A percentile compares a stretch with the other conserved stretches of the same genome.
phyloP scores from a whole-genome alignment of 1,284 basidiomycete genomes.

The Trametes pubescens region DNA sequence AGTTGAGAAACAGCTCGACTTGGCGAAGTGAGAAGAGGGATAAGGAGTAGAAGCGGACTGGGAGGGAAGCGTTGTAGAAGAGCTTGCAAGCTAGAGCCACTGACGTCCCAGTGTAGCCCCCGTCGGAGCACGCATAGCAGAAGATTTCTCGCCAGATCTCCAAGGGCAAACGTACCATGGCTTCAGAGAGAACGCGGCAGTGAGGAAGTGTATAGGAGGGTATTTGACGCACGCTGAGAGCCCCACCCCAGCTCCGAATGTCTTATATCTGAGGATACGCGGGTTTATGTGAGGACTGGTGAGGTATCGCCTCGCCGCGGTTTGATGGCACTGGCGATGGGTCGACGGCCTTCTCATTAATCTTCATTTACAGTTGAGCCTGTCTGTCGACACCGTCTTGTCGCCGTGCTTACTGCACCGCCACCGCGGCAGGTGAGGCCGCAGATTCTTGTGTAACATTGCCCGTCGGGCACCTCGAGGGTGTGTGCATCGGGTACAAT shows the following conservation, averaged over 20 bases:
- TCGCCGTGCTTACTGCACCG: slow-evolving; percentile 24
- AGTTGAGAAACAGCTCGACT: slow-evolving; percentile 23
- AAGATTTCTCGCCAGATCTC: slow-evolving; percentile 32
- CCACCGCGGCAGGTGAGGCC: slow-evolving; percentile 12
- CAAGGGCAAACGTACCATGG: slow-evolving; percentile 16
- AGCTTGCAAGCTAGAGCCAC: slow-evolving; percentile 26
- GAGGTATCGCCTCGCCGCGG: slow-evolving; percentile 11
- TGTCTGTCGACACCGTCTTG: slow-evolving; percentile 1
- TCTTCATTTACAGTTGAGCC: slow-evolving; percentile 4
- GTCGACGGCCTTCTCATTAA: slow-evolving; percentile 2
- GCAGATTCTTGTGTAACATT: slow-evolving; percentile 9
- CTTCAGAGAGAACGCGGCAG: not conserved
- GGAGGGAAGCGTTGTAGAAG: slow-evolving; percentile 26
- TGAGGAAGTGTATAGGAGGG: not conserved
- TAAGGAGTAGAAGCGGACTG: slow-evolving; percentile 26
- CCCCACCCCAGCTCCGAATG: not conserved
- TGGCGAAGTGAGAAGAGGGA: slow-evolving; percentile 23
- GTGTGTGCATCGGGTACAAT: not conserved
- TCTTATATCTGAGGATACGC: slow-evolving; percentile 8
- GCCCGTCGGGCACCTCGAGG: slow-evolving; percentile 11
- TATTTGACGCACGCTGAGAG: not conserved
- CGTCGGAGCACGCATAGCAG: slow-evolving; percentile 26
- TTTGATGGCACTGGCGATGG: not conserved
- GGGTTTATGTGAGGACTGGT: not conserved
- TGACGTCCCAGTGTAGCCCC: slow-evolving; percentile 27